A percentile compares a stretch with the other conserved stretches of the same genome.
These are phyloP conservation scores for Scopulariopsis brevicaulis DNA, from an alignment of 2,329 filamentous ascomycete species.

Conservation along the genomic window DNA sequence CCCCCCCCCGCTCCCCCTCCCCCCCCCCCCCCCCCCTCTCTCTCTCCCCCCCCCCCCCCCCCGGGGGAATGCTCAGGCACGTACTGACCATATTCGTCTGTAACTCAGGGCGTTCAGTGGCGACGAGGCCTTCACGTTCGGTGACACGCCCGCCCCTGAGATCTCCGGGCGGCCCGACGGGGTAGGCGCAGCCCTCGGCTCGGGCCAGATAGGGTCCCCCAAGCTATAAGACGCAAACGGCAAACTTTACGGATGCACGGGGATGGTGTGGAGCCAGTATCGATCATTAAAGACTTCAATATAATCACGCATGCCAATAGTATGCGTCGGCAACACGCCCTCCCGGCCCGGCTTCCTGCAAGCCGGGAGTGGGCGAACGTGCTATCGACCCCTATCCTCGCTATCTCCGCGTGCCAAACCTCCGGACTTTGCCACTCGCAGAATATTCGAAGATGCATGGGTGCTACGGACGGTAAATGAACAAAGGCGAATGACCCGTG, in stretches of 20 bases:
- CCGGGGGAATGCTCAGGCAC: background rate
- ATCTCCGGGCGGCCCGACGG: background rate
- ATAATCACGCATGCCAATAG: background rate
- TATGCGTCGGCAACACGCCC: background rate
- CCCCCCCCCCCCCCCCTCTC: constrained; percentile 1
- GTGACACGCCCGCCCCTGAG: background rate
- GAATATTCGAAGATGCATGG: background rate
- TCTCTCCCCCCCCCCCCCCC: background rate
- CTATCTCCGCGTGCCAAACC: background rate
- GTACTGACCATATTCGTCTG: too few relatives aligned
- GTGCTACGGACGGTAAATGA: background rate
- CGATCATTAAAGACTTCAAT: background rate
- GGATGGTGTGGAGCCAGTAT: background rate
- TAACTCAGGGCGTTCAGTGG: constrained; percentile 6
- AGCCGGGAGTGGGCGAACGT: background rate
- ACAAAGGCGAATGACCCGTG: background rate
- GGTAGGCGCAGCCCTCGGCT: background rate
- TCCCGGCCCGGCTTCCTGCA: background rate
- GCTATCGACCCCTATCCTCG: background rate
- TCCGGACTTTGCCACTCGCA: background rate
- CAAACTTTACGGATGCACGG: background rate
- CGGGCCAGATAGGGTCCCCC: background rate
- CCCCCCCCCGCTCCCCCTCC: background rate
- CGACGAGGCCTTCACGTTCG: constrained; percentile 3
- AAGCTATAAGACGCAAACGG: background rate